Evolutionary conservation across 305 asterid genomes (phyloP).

Genomic region (Lippia alba): DNA sequence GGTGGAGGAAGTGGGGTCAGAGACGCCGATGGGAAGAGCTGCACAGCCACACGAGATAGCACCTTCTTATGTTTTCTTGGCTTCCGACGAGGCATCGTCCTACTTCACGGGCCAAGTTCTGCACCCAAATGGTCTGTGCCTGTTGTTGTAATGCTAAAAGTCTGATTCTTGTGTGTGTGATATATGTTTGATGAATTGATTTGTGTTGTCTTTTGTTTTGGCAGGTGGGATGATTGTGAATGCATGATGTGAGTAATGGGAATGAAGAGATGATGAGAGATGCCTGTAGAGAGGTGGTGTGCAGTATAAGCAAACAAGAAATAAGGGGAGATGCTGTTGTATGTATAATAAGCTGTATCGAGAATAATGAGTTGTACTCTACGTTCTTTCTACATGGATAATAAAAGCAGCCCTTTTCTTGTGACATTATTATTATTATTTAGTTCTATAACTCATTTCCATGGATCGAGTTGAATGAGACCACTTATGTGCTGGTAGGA

Average conservation of each 20-base stretch:
- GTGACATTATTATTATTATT: too few relatives aligned
- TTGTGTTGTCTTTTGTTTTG: background rate
- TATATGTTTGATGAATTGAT: background rate
- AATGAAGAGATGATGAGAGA: background rate
- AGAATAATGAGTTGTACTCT: background rate
- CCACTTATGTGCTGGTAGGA: background rate
- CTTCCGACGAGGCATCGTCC: constrained; percentile 34
- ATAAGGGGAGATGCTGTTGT: constrained; percentile 10
- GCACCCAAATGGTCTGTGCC: constrained; percentile 45
- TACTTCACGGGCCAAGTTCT: constrained; percentile 45
- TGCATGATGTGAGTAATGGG: constrained; percentile 9
- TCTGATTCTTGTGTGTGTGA: too few relatives aligned
- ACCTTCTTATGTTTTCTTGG: constrained; percentile 44
- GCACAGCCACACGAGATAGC: constrained; percentile 44
- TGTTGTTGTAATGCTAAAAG: too few relatives aligned
- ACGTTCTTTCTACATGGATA: background rate
- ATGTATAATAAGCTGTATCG: constrained; percentile 12
- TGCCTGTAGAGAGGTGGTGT: background rate
- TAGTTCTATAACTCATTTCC: too few relatives aligned
- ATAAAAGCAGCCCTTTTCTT: too few relatives aligned
- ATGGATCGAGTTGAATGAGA: too few relatives aligned
- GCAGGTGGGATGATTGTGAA: constrained; percentile 43
- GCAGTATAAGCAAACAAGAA: background rate
- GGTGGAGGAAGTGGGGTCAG: constrained; percentile 20
- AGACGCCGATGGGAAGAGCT: constrained; percentile 38